Base-by-base conservation (phyloP, 2,329 filamentous ascomycete genomes). In the Huntiella moniliformis region DNA sequence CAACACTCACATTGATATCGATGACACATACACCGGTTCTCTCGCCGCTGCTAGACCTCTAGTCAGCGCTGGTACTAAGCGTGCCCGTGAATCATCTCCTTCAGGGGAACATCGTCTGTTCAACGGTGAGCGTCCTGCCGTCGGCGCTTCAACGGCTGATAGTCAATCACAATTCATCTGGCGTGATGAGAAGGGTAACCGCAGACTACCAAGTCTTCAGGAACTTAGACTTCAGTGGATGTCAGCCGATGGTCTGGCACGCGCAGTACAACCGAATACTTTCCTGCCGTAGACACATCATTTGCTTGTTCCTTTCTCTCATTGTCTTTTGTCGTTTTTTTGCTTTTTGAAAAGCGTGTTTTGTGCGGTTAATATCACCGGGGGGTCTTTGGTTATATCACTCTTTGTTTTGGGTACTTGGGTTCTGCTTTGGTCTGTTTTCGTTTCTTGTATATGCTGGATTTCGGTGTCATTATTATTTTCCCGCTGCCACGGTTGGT, bases 1-100 rank as follows among this genome's bases (percentile, higher is more conserved):
- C 4, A 44, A 44, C 36, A n/a, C 36, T 5, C 8, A 17, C 17
- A 48, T 48, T 15, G 41, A 48, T 17, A 42, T 28, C 8, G 41
- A 47, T 8, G 31, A 28, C 28, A 17, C 22, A 35, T 38, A 22
- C 43, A 38, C n/a, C n/a, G 22, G 35, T 3, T 35, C 41, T 12
- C 10, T 8, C 17, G 7, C 16, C 11, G 10, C 18, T n/a, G 12
- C 17, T 32, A 22, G 11, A 2, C 11, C 11, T 31, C 18, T n/a
- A 35, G 8, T 34, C 4, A n/a, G 16, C 6, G n/a, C 40, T 7
- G 40, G 40, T 4, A 32, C 18, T 10, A 47, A 47, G 45, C 31
- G 45, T 18, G 31, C 35, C 39, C 32, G 45, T 12, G 45, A 41
- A 7, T 12, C 17, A 7, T 47, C 45, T 13, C 45, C 45, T 28